phyloP scores from a whole-genome alignment of 129 eudicot species.

The Silybum marianum region DNA sequence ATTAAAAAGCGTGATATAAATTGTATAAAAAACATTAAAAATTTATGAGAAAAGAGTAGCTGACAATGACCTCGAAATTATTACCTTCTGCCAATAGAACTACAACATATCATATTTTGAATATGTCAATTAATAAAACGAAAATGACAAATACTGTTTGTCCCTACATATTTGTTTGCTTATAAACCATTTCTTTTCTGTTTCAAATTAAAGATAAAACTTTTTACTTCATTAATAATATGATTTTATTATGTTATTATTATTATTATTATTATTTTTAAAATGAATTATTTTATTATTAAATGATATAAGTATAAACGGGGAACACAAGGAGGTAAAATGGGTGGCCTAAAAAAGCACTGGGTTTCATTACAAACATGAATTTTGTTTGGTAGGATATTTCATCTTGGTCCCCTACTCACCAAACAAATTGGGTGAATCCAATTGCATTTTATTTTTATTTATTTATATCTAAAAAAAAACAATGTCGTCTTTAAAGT shows the following conservation, averaged over 20 bases:
- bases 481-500: neutral
- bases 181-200: neutral
- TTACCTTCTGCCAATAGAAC: neutral
- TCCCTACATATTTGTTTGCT: neutral
- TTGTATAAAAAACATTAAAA: neutral
- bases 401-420: slow-evolving; percentile 24
- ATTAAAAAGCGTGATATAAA: neutral
- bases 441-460: neutral
- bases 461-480: neutral
- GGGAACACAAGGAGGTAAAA: slow-evolving; percentile 6
- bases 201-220: no score
- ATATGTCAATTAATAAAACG: neutral
- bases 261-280: no score
- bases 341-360: neutral
- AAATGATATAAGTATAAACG: neutral
- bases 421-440: slow-evolving; percentile 24
- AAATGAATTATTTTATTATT: no score
- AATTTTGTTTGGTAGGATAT: slow-evolving; percentile 19
- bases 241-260: neutral
- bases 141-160: neutral
- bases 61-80: neutral
- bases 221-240: no score
- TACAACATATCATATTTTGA: neutral
- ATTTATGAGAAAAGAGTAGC: neutral
- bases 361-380: neutral